Percentiles rank a stretch among this genome's conserved stretches.
phyloP scores from a whole-genome alignment of 2,329 filamentous ascomycete genomes.

The Colletotrichum siamense region DNA sequence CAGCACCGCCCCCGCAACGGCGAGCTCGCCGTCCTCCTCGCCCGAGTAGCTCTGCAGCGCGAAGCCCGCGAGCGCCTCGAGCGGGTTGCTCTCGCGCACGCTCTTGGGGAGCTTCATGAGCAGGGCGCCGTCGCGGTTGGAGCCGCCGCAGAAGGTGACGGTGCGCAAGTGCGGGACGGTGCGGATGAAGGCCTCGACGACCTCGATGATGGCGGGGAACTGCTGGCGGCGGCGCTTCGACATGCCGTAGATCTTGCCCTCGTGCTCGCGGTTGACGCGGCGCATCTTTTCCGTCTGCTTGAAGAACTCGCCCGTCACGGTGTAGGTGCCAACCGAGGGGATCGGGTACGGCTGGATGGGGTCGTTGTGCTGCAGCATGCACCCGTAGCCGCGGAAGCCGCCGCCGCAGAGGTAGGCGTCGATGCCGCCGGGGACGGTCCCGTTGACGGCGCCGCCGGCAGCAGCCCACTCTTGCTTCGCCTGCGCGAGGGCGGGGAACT shows the following conservation, averaged over 20 bases:
- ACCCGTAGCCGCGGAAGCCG: slow-evolving; percentile 90
- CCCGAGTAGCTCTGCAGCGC: neutral
- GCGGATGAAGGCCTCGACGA: slow-evolving; percentile 76
- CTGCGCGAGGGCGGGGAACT: slow-evolving; percentile 54
- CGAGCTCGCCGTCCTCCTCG: slow-evolving; percentile 26
- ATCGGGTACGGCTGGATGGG: slow-evolving; percentile 80
- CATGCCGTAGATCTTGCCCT: slow-evolving; percentile 74
- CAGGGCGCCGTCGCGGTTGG: slow-evolving; percentile 83
- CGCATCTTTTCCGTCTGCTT: slow-evolving; percentile 57
- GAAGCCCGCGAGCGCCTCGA: slow-evolving; percentile 47
- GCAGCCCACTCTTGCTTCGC: slow-evolving; percentile 25
- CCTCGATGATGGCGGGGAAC: slow-evolving; percentile 81
- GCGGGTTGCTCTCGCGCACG: slow-evolving; percentile 69
- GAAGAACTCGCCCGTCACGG: slow-evolving; percentile 67
- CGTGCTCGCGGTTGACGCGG: slow-evolving; percentile 51
- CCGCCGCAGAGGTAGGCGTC: slow-evolving; percentile 88
- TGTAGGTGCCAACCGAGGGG: slow-evolving; percentile 81
- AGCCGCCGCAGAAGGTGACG: slow-evolving; percentile 86
- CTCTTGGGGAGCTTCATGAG: slow-evolving; percentile 70
- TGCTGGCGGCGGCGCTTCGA: slow-evolving; percentile 81
- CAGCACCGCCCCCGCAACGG: slow-evolving; percentile 41
- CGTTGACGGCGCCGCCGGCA: slow-evolving; percentile 33
- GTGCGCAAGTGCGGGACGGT: slow-evolving; percentile 73
- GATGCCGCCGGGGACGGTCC: slow-evolving; percentile 48
- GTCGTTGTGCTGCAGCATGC: slow-evolving; percentile 83